Base-by-base conservation (phyloP, 2,329 filamentous ascomycete species). In the Scleromitrula shiraiana region DNA sequence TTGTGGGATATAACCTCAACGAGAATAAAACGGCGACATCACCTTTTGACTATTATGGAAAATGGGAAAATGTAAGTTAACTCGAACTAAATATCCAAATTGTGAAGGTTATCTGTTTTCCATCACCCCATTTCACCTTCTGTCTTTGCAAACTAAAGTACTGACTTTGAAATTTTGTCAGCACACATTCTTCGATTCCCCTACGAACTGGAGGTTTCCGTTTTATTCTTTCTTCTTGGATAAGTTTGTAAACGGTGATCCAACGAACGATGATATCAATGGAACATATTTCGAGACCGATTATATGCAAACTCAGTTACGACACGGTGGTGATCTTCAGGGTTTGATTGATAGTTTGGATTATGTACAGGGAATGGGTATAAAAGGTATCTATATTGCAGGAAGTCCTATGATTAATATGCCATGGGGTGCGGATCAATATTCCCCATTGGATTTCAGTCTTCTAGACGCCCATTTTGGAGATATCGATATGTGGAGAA, bases 151-250 rank as follows among this genome's bases (percentile, higher is more conserved):
- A 22, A 10, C 19, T 4, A 12, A 23, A 38, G 15, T 8, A 36
- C 42, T 46, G 15, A 37, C 42, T 46, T 6, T 9, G 8, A 20
- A 14, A 7, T 37, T 24, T 10, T 27, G 6, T 20, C 23, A 71
- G 52, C 75, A 78, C 59, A 64, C 59, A 4, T 82, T 76, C 54
- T 60, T 65, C 15, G 64, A 68, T 0, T 82, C 78, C 17, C 80
- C 80, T 1, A 60, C 67, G 0, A 83, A 78, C 55, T 84, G 80
- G 80, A 71, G 80, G 22, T 74, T 83, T 52, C 80, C 80, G 0
- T 77, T 82, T 58, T 84, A 84, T 60, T 80, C 77, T 7, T 65
- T 83, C 38, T 81, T 82, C 59, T 64, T 82, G 9, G 80, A 83
- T 60, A 69, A 77, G 50, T 83, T 76, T 56, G 77, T 80, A 35